Percentiles rank a stretch among this genome's conserved stretches.
These are phyloP conservation scores for Aspergillus pseudoterreus DNA, from an alignment of 2,329 filamentous ascomycete genomes.

Conservation along the genomic window DNA sequence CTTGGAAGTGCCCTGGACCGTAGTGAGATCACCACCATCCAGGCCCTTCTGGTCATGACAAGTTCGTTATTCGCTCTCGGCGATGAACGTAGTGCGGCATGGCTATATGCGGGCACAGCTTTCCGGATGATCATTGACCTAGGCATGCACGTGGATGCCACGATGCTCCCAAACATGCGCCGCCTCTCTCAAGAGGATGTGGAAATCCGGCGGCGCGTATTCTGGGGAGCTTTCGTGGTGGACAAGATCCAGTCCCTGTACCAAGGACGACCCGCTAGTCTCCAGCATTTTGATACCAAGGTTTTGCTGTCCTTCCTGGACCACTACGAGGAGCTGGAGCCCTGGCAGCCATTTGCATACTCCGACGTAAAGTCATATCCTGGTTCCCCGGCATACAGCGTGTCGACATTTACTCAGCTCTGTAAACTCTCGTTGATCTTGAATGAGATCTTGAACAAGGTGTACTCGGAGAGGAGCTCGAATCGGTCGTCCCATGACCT, in stretches of 20 bases:
- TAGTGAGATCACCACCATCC: constrained; percentile 53
- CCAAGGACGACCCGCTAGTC: constrained; percentile 48
- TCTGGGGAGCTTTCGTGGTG: constrained; percentile 32
- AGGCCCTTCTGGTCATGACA: constrained; percentile 52
- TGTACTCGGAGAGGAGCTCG: constrained; percentile 45
- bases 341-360: constrained; percentile 48
- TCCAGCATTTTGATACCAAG: constrained; percentile 43
- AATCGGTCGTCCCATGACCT: constrained; percentile 31
- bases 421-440: constrained; percentile 46
- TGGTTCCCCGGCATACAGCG: constrained; percentile 30
- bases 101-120: constrained; percentile 51
- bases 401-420: constrained; percentile 35
- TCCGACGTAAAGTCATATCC: constrained; percentile 25
- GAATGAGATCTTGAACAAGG: constrained; percentile 42
- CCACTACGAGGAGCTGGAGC: constrained; percentile 51
- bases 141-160: constrained; percentile 43
- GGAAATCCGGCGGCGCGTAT: constrained; percentile 28
- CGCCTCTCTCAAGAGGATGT: constrained; percentile 23
- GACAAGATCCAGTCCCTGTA: constrained; percentile 57
- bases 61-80: constrained; percentile 50
- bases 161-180: constrained; percentile 11
- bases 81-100: constrained; percentile 50
- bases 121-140: constrained; percentile 53
- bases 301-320: constrained; percentile 42
- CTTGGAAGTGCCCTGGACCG: constrained; percentile 46